Evolutionary conservation across 352 stramenopile genomes (phyloP), one percentile per base, ranked within the genome.

Genomic region (Globisporangium okanoganense): DNA sequence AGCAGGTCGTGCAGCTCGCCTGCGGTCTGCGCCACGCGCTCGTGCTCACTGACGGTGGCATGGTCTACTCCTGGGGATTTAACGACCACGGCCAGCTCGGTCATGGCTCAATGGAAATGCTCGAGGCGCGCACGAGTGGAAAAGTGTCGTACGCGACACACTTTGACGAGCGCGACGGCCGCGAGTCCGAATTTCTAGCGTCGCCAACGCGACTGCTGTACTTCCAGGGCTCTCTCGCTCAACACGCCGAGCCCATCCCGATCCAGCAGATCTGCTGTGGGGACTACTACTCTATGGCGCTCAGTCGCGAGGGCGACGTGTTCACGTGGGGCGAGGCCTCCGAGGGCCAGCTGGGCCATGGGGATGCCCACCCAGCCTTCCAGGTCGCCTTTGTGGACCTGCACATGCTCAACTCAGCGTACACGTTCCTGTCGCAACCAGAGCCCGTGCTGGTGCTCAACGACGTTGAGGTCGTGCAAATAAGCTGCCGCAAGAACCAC

Each of bases 251-350:
- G 5, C 79, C 79, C 1, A 92, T 90, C 31, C 66, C 75, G 14
- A 64, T 92, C 36, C 56, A 67, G 13, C 67, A 75, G 22, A 65
- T 90, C 5, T 81, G 69, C 25, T 88, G 80, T n/a, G 83, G 83
- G 12, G 79, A 90, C 50, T 92, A 88, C 56, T 90, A 84, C 54
- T 77, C 66, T 20, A 71, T 92, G 43, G 80, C 62, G 1, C 62
- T 90, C 38, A 90, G 83, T 60, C 61, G 55, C n/a, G 77, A 75
- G 10, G 79, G 83, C 36, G 78, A 88, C 20, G 79, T 90, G 12
- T 92, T 89, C 65, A 79, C 80, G 13, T 90, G 83, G 83, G 83
- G 83, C 18, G 83, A 92, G 56, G 80, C 75, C 0, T 90, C 80
- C 3, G 83, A 92, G 16, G 83, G 83, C 0, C 83, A 92, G 50